Evolutionary conservation across 140 eudicot species (phyloP), one percentile per base, ranked within the genome.

Genomic region (Cichorium intybus): DNA sequence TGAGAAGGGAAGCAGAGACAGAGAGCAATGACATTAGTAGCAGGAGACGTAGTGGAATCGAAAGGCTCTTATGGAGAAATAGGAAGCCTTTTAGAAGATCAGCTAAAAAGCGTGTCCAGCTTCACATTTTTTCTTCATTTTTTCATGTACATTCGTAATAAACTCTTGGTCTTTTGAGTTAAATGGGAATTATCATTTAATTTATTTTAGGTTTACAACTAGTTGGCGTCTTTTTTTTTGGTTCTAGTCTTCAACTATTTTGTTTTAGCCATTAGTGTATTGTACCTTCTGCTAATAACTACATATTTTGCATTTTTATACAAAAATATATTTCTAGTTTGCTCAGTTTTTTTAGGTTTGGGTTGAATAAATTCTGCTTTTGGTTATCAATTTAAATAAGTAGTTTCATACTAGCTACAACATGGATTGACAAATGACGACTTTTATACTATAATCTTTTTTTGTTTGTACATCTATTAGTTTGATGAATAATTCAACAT

Each of bases 81-180:
- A 79, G 85, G 48, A 92, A 92, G 82, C 95, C 95, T 21, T 85
- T 79, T 37, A 92, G 95, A 79, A 85, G 99, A 76, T 80, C 73
- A 24, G 90, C 89, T 57, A 83, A 80, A 69, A 92, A 69, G 54
- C 84, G 99, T 5, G 56, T 83, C 10, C 81, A 88, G 62, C 64
- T 92, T 11, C 74, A 79, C 35, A 76, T 76, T 63, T 74, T 92
- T 34, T 81, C 95, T 56, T 84, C 88, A 68, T 82, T 85, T 69
- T 75, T 78, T 70, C 60, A 71, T 80, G 83, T 87, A 74, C 77
- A 75, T 45, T 79, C 51, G 49, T 33, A 43, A 66, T 29, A 9
- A 24, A 46, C 1, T 60, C 26, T 70, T 24, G 68, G 26, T 16
- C n/a, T 29, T 45, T 39, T 5, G 56, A 17, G n/a, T 68, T 69